Percentiles rank a stretch among this genome's conserved stretches.
phyloP scores from a whole-genome alignment of 345 rosid species.

The Hirschfeldia incana region DNA sequence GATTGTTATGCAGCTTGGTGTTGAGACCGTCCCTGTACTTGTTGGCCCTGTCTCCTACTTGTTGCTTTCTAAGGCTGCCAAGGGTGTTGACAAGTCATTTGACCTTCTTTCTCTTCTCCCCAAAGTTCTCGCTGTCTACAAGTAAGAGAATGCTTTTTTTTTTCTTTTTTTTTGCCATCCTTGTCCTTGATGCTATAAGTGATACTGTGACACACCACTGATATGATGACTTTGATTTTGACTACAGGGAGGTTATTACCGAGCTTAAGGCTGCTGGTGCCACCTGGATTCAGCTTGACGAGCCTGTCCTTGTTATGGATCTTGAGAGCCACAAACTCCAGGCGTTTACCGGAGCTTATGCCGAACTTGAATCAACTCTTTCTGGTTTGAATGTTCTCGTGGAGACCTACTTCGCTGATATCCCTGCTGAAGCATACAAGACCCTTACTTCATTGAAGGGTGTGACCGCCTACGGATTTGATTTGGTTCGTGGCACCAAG shows the following conservation, averaged over 20 bases:
- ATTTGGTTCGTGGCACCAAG: slow-evolving; percentile 89
- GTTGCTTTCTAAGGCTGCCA: slow-evolving; percentile 90
- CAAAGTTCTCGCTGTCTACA: slow-evolving; percentile 81
- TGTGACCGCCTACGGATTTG: slow-evolving; percentile 82
- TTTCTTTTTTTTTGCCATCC: background rate
- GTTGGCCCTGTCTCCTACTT: slow-evolving; percentile 95
- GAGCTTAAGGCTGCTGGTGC: slow-evolving; percentile 99
- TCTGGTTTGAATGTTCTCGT: slow-evolving; percentile 81
- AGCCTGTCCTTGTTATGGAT: slow-evolving; percentile 89
- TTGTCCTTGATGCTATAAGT: slow-evolving; percentile 2
- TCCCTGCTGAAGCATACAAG: slow-evolving; percentile 80
- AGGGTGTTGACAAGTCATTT: slow-evolving; percentile 89
- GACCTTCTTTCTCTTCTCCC: slow-evolving; percentile 84
- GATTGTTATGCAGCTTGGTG: slow-evolving; percentile 68
- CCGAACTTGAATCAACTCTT: slow-evolving; percentile 76
- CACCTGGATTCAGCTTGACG: slow-evolving; percentile 94
- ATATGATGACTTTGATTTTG: slow-evolving; percentile 15
- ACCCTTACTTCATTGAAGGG: slow-evolving; percentile 85
- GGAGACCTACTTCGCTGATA: slow-evolving; percentile 96
- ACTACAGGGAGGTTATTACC: slow-evolving; percentile 77
- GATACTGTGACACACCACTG: slow-evolving; percentile 24
- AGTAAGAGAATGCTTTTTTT: slow-evolving; percentile 50
- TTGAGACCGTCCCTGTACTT: slow-evolving; percentile 87
- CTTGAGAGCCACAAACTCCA: slow-evolving; percentile 83
- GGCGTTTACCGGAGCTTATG: slow-evolving; percentile 80